Base-by-base conservation (phyloP, 1,284 basidiomycete species). In the Flammula alnicola region DNA sequence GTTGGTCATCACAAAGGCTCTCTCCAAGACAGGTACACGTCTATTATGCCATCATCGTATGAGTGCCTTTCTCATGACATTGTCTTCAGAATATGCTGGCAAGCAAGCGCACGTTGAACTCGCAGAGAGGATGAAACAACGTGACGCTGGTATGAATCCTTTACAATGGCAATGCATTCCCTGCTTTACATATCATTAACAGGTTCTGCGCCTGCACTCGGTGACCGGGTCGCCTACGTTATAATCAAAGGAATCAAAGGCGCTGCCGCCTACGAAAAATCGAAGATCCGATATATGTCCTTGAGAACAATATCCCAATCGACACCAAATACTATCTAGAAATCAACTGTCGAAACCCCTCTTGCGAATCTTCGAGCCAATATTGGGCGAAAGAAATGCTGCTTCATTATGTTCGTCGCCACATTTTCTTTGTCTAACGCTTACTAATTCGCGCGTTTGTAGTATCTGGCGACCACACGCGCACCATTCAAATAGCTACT, bases 281-380 rank as follows among this genome's bases (percentile, higher is more conserved):
- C 95, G 95, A 98, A 65, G 95, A 98, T 63, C 95, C 95, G 0
- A 79, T 98, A 47, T 98, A 93, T 60, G 95, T 98, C 5, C 79
- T 98, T 16, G 95, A 98, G 68, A 93, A 98, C 70, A 98, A 93
- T 63, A 84, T 98, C 32, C 95, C 95, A 0, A 95, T 98, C 52
- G 95, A 98, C 65, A 98, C 95, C 2, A 89, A 91, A 62, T 97
- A 98, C 66, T 98, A 98, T 64, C 81, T 98, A 45, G 95, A 98
- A 97, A 97, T 61, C 95, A 98, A 64, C 81, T 98, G 0, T 92
- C 94, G 0, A 98, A 98, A 67, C 95, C 95, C 4, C 75, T 98
- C 2, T 83, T 98, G 86, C 81, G 95, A 55, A 98, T 98, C 58
- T 98, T 98, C 66, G 95, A 98, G 67, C 95, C 95, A n/a, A 93